Base-by-base conservation (phyloP, 768 basidiomycete species). In the Zangia roseola region DNA sequence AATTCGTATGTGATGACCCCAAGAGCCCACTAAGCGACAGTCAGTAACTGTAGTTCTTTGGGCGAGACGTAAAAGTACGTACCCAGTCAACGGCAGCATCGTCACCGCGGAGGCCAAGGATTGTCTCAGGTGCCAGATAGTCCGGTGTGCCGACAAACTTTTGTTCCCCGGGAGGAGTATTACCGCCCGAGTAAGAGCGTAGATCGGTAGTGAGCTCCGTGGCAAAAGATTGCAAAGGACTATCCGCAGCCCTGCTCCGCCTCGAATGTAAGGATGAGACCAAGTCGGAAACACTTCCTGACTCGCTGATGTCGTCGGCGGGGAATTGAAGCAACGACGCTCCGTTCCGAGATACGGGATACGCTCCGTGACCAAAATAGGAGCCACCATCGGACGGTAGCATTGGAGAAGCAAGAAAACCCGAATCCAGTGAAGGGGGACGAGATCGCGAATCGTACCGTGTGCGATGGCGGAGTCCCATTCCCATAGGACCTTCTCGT, bases 1-100 rank as follows among this genome's bases (percentile, higher is more conserved):
- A 99, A 97, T 73, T 99, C 97, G 66, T 99, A 98, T 25, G 92
- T 91, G 65, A 99, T 94, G 36, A 97, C 93, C 50, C 97, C 97
- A 24, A 99, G 79, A 10, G 97, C 95, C 97, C 97, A 99, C 97
- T 97, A 65, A 43, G 54, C 52, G 55, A 40, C 43, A 21, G 49
- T 60, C 21, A 63, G 59, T 36, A 19, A 47, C 19, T 47, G 24
- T 45, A 26, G 16, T 14, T 40, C 40, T 44, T 47, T 53, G 14
- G 43, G 30, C 23, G 41, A 34, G 54, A 54, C 37, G 25, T 52
- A 25, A 58, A 34, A 28, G 74, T 33, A 30, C 86, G 31, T 55
- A 95, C 94, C 94, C 97, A 99, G 71, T 99, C 97, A 56, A 99
- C 97, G 8, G 87, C 84, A 25, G 84, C 88, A 68, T 98, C 94